phyloP scores from a whole-genome alignment of 352 stramenopile genomes.

The Chrysophaeum taylorii region DNA sequence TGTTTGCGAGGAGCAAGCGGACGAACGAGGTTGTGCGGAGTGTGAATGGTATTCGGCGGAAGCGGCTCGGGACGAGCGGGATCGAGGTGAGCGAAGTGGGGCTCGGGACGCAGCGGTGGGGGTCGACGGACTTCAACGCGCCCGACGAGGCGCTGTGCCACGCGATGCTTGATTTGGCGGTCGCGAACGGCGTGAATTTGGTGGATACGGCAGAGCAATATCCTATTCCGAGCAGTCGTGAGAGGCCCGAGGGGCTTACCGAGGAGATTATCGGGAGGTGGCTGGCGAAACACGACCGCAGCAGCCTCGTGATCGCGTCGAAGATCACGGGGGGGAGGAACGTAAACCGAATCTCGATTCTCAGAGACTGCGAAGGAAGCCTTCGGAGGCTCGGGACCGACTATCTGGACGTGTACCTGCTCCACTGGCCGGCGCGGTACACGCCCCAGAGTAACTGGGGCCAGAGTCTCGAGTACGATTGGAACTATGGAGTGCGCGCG shows the following conservation, averaged over 20 bases:
- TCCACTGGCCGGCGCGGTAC: slow-evolving; percentile 56
- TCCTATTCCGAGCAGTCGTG: slow-evolving; percentile 40
- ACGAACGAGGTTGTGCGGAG: slow-evolving; percentile 16
- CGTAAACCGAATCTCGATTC: slow-evolving; percentile 40
- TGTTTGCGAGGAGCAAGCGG: too few species aligned
- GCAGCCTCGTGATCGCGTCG: slow-evolving; percentile 51
- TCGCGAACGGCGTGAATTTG: slow-evolving; percentile 54
- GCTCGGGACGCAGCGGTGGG: slow-evolving; percentile 54
- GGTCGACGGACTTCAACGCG: slow-evolving; percentile 47
- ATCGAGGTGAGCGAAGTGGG: slow-evolving; percentile 54
- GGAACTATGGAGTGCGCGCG: slow-evolving; percentile 36
- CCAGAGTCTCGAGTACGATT: slow-evolving; percentile 54
- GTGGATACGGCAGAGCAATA: slow-evolving; percentile 51
- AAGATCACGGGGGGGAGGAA: slow-evolving; percentile 59
- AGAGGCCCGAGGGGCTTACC: slow-evolving; percentile 36
- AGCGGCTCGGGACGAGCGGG: slow-evolving; percentile 43
- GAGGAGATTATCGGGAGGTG: slow-evolving; percentile 53
- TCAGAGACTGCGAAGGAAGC: slow-evolving; percentile 37
- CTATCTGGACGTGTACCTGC: slow-evolving; percentile 57
- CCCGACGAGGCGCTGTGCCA: slow-evolving; percentile 47
- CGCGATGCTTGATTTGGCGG: slow-evolving; percentile 52
- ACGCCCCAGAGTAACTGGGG: slow-evolving; percentile 59
- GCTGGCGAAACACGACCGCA: slow-evolving; percentile 40
- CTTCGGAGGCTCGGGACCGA: slow-evolving; percentile 49
- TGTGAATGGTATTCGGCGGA: slow-evolving; percentile 17